Conservation (phyloP, 108 stramenopile genomes). For the Nannochloropsis gaditana region DNA sequence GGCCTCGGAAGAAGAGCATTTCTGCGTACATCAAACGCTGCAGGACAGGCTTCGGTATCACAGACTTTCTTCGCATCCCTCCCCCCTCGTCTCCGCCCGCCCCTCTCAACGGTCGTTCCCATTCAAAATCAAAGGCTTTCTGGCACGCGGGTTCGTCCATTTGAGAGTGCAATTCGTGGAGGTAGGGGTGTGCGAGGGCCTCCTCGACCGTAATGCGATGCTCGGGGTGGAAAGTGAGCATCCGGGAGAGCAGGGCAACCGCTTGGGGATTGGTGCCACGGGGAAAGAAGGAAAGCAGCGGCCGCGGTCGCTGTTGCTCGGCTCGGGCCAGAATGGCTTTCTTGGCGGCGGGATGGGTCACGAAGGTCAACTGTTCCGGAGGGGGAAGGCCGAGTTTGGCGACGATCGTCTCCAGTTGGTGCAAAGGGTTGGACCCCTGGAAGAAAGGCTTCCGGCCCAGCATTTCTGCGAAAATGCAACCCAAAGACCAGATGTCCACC, state of each 20-base stretch:
- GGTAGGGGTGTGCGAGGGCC: slow-evolving; percentile 62
- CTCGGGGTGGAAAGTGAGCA: slow-evolving; percentile 58
- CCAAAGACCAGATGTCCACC: slow-evolving; percentile 65
- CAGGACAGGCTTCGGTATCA: slow-evolving; percentile 18
- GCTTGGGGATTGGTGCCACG: slow-evolving; percentile 51
- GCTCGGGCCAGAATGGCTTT: slow-evolving; percentile 26
- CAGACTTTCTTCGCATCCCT: not conserved
- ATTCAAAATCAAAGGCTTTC: slow-evolving; percentile 39
- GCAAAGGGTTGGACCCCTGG: slow-evolving; percentile 56
- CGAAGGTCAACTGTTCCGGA: slow-evolving; percentile 48
- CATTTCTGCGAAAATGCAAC: slow-evolving; percentile 64
- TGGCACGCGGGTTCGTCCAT: slow-evolving; percentile 32
- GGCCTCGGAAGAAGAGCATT: slow-evolving; percentile 8
- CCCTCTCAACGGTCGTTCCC: slow-evolving; percentile 31
- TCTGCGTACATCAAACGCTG: slow-evolving; percentile 25
- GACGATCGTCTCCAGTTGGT: slow-evolving; percentile 60
- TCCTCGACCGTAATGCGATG: slow-evolving; percentile 56
- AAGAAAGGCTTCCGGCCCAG: slow-evolving; percentile 57
- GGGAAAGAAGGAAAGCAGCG: slow-evolving; percentile 46
- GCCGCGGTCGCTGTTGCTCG: not conserved
- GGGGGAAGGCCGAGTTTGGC: slow-evolving; percentile 54
- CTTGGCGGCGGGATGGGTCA: slow-evolving; percentile 38
- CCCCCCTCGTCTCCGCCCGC: not conserved
- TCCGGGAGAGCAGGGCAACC: slow-evolving; percentile 51
- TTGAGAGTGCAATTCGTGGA: slow-evolving; percentile 56